Percentiles rank a stretch among this genome's conserved stretches.
Evolutionary conservation across 1,284 basidiomycete genomes (phyloP).

Genomic region (Ganoderma multipileum): DNA sequence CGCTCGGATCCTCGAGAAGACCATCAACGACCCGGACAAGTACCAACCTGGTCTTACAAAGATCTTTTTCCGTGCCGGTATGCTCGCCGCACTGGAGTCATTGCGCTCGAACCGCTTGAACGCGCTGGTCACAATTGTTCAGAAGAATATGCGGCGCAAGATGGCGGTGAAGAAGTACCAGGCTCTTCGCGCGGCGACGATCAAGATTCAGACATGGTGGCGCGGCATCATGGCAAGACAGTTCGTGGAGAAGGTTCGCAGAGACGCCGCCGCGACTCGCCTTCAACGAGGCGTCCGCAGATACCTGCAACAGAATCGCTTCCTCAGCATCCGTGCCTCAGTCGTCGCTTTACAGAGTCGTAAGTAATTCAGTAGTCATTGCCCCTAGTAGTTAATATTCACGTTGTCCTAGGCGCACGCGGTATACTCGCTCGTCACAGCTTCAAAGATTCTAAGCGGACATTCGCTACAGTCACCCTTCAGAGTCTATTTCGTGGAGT

Average conservation of each 20-base stretch:
- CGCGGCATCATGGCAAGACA: conserved; percentile 82
- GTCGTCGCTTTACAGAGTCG: conserved; percentile 86
- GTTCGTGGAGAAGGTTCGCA: conserved; percentile 75
- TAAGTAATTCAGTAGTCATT: conserved; percentile 51
- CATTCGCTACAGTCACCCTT: conserved; percentile 74
- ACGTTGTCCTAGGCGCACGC: conserved; percentile 68
- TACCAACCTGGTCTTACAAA: conserved; percentile 98
- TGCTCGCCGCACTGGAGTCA: conserved; percentile 97
- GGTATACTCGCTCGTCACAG: conserved; percentile 78
- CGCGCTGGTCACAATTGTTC: conserved; percentile 91
- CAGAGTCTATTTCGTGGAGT: conserved; percentile 91
- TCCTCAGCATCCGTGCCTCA: conserved; percentile 67
- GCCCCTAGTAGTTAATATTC: conserved; percentile 19
- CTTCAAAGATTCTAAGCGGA: conserved; percentile 68
- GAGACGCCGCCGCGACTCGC: conserved; percentile 77
- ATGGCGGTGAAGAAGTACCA: conserved; percentile 88
- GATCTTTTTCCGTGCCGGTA: conserved; percentile 99
- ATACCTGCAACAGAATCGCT: conserved; percentile 78
- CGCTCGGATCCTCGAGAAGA: conserved; percentile 83
- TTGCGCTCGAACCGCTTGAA: conserved; percentile 90
- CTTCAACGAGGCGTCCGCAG: conserved; percentile 81
- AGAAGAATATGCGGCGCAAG: conserved; percentile 94
- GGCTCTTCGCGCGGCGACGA: conserved; percentile 74
- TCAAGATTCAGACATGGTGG: conserved; percentile 95
- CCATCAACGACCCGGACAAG: conserved; percentile 93